Evolutionary conservation across 768 basidiomycete genomes (phyloP).

Genomic region (Hygrocybe coccinea): DNA sequence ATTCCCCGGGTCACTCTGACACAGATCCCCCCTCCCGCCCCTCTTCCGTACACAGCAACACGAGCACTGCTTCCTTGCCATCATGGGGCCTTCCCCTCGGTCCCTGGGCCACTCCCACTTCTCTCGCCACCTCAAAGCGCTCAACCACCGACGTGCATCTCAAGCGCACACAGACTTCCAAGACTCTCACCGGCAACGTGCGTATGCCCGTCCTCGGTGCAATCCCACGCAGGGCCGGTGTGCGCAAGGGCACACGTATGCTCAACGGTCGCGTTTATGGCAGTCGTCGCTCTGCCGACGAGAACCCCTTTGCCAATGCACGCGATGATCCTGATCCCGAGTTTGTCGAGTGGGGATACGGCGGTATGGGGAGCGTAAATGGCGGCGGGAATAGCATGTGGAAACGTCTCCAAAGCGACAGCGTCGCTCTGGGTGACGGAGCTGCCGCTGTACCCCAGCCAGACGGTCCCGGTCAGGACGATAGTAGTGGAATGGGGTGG

Average conservation of each 20-base stretch:
- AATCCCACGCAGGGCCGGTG: not conserved
- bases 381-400: constrained; percentile 39
- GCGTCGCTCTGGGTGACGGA: constrained; percentile 15
- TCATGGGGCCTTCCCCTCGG: not conserved
- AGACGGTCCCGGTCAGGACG: constrained; percentile 56
- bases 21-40: constrained; percentile 2
- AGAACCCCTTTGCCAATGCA: constrained; percentile 61
- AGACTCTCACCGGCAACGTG: constrained; percentile 30
- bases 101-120: not conserved
- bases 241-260: constrained; percentile 53
- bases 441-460: constrained; percentile 25
- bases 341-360: constrained; percentile 92
- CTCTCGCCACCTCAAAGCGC: not conserved
- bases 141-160: constrained; percentile 12
- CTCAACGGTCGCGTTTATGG: constrained; percentile 87
- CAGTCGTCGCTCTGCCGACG: constrained; percentile 26
- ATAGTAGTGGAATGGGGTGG: constrained; percentile 87
- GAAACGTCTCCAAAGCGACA: constrained; percentile 33
- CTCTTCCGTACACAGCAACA: constrained; percentile 9
- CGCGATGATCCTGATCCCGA: constrained; percentile 63
- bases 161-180: constrained; percentile 31
- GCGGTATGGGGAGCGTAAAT: constrained; percentile 69
- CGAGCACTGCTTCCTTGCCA: constrained; percentile 6
- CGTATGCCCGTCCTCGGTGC: constrained; percentile 17
- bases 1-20: not conserved